Evolutionary conservation across 164 flowering plant genomes (phyloP), one percentile per base, ranked within the genome.

Genomic region (Vitis amurensis): DNA sequence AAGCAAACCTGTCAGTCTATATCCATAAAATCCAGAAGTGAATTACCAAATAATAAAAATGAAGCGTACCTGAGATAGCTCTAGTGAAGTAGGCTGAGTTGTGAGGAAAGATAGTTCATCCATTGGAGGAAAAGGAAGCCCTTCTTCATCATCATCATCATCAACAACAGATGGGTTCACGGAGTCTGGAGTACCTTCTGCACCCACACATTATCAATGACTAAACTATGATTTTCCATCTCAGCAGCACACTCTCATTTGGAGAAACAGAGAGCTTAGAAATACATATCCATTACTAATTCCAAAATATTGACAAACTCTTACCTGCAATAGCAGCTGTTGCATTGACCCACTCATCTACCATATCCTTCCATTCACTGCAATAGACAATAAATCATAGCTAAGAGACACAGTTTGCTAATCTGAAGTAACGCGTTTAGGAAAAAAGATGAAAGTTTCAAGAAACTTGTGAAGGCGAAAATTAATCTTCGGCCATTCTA

Each of bases 101-200:
- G 87, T 76, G 67, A 90, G 84, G 80, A 91, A 86, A 60, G 80
- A 82, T 62, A 85, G 87, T 71, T 90, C 97, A 76, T 95, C 98
- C 53, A 91, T 14, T 61, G 99, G 98, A 73, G 97, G 99, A 71
- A 94, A 91, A 53, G 98, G 97, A 48, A 95, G 88, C 3, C 98
- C 98, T 80, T 89, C 98, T 55, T 86, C 91, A 60, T 80, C 69
- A n/a, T 68, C 73, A n/a, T 66, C 75, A 19, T 84, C 94, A 73
- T 86, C 93, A 59, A 81, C 71, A 66, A 68, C 84, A 15, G 99
- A 86, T 15, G 92, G 97, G 64, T 93, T 87, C 15, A 86, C 80
- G 29, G 98, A 95, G 61, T 91, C 97, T 8, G 95, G 89, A 7
- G 94, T 87, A 64, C 83, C 81, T 70, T 84, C 93, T 69, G 82